A percentile compares a stretch with the other conserved stretches of the same genome.
These are phyloP conservation scores for Aspergillus sclerotialis DNA, from an alignment of 2,329 filamentous ascomycete genomes.

Conservation along the genomic window DNA sequence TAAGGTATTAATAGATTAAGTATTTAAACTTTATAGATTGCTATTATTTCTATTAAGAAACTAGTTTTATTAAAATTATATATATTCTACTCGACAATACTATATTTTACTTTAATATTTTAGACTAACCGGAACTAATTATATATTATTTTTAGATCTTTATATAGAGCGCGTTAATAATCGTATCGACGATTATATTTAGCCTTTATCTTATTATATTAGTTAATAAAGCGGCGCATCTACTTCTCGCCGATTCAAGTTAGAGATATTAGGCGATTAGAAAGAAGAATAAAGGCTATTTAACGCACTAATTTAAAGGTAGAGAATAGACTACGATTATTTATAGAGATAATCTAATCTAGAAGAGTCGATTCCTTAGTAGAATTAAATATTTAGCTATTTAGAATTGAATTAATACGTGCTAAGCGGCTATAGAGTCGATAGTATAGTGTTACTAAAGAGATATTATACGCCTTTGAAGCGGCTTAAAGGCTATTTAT, in stretches of 20 bases:
- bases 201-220: slow-evolving; percentile 1
- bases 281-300: not conserved
- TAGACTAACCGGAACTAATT: slow-evolving; percentile 3
- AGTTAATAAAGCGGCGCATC: slow-evolving; percentile 6
- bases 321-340: not conserved
- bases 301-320: not conserved
- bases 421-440: not conserved
- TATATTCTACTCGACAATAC: slow-evolving; percentile 10
- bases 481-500: not conserved
- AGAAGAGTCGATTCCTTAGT: not conserved
- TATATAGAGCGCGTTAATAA: slow-evolving; percentile 5
- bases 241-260: slow-evolving; percentile 6
- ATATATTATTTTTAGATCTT: slow-evolving; percentile 8
- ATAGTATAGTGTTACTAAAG: not conserved
- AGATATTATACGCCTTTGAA: slow-evolving; percentile 1
- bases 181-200: slow-evolving; percentile 4
- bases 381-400: not conserved
- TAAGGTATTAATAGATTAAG: slow-evolving; percentile 1
- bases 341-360: not conserved
- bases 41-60: slow-evolving; percentile 2
- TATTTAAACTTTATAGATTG: slow-evolving; percentile 2
- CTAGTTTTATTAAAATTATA: slow-evolving; percentile 4
- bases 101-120: slow-evolving; percentile 6
- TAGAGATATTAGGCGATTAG: too few species aligned
- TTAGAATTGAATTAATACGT: not conserved